Evolutionary conservation across 2,329 filamentous ascomycete species (phyloP).

Genomic region (Cercospora janseana): DNA sequence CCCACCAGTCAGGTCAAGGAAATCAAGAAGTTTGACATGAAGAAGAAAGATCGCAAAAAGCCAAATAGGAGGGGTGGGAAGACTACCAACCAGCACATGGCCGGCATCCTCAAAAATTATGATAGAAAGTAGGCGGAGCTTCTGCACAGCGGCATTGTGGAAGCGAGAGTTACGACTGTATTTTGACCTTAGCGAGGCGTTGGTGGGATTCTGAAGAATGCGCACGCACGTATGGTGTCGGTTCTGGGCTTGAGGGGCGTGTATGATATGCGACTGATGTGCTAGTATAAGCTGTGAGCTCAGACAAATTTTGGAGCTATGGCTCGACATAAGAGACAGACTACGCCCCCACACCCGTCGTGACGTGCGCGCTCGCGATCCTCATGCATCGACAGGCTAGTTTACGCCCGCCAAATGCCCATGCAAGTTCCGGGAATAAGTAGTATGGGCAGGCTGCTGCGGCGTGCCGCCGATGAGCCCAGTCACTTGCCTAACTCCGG

Average conservation of each 20-base stretch:
- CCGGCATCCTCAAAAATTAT: slow-evolving; percentile 74
- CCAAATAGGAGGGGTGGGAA: slow-evolving; percentile 73
- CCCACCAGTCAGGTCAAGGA: slow-evolving; percentile 79
- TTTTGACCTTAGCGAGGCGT: slow-evolving; percentile 18
- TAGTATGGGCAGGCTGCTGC: too few species aligned
- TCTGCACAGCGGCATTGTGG: not conserved
- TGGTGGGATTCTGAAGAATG: not conserved
- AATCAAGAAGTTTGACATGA: slow-evolving; percentile 48
- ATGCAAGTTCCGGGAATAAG: too few species aligned
- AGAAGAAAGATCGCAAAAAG: slow-evolving; percentile 68
- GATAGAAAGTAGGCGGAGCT: slow-evolving; percentile 17
- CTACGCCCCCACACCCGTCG: too few species aligned
- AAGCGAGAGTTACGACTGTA: not conserved
- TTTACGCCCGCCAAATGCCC: too few species aligned
- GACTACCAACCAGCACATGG: slow-evolving; percentile 86
- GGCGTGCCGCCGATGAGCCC: too few species aligned
- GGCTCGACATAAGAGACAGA: too few species aligned
- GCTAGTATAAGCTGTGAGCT: too few species aligned
- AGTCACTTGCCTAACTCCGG: too few species aligned
- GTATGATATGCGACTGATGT: slow-evolving; percentile 1
- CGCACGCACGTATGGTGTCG: not conserved
- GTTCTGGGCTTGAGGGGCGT: not conserved
- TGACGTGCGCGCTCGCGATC: too few species aligned
- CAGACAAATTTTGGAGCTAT: too few species aligned
- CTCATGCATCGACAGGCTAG: too few species aligned